A percentile compares a stretch with the other conserved stretches of the same genome.
phyloP scores from a whole-genome alignment of 495 filamentous ascomycete genomes.

The Recurvomyces mirabilis region DNA sequence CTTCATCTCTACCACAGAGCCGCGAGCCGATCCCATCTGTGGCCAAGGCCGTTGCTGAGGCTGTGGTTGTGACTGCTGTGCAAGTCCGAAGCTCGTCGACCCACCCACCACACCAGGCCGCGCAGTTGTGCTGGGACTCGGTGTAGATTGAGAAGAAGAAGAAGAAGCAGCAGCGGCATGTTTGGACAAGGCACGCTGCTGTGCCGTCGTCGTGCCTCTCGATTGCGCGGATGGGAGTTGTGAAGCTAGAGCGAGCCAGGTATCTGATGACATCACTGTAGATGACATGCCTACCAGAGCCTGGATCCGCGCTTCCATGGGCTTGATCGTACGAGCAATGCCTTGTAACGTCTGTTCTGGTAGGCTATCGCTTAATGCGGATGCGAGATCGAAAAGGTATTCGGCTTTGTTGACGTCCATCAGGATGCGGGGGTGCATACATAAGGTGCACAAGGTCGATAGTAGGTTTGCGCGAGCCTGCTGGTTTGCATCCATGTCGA shows the following conservation, averaged over 20 bases:
- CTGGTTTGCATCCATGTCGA: slow-evolving; percentile 1
- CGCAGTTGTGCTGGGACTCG: too few species aligned
- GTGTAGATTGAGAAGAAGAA: too few species aligned
- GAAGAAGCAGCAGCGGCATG: slow-evolving; percentile 2
- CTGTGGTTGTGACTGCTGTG: too few species aligned
- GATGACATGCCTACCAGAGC: slow-evolving; percentile 25
- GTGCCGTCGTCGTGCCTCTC: slow-evolving; percentile 2
- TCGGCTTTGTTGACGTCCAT: not conserved
- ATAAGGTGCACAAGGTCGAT: slow-evolving; percentile 4
- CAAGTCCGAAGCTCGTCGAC: too few species aligned
- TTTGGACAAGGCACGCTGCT: slow-evolving; percentile 8
- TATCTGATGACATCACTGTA: slow-evolving; percentile 10
- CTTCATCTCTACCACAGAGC: slow-evolving; percentile 19
- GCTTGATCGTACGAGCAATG: slow-evolving; percentile 12
- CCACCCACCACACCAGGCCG: too few species aligned
- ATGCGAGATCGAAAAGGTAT: slow-evolving; percentile 16
- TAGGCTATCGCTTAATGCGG: slow-evolving; percentile 16
- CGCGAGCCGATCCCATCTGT: not conserved
- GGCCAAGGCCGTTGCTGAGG: slow-evolving; percentile 6
- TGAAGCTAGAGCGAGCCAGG: slow-evolving; percentile 24
- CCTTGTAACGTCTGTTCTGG: slow-evolving; percentile 19
- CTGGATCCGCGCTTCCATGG: slow-evolving; percentile 18
- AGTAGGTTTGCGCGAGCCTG: slow-evolving; percentile 25
- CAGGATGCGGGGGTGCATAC: slow-evolving; percentile 8
- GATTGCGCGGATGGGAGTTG: slow-evolving; percentile 4